Evolutionary conservation across 225 moss, liverwort and hornwort species (phyloP).

Genomic region (Lunularia cruciata): DNA sequence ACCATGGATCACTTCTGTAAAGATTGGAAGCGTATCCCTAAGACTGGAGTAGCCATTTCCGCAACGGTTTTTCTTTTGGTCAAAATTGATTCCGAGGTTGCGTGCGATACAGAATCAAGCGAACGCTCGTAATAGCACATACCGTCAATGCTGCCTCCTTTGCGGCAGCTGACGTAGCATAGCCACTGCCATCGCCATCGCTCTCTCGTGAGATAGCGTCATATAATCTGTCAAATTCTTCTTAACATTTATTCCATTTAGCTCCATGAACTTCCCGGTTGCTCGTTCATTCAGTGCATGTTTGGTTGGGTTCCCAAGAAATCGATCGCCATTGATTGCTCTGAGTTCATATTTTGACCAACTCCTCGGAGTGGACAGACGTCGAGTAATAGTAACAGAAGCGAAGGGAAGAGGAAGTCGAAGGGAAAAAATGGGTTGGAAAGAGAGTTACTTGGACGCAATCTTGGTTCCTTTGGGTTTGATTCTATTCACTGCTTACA

Average conservation of each 20-base stretch:
- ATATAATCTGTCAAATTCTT: neutral
- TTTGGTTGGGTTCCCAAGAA: neutral
- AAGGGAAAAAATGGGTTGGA: conserved; percentile 62
- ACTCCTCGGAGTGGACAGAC: neutral
- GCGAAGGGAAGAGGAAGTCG: neutral
- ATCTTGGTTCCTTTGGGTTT: conserved; percentile 66
- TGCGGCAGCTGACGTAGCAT: neutral
- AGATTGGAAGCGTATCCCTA: too few species aligned
- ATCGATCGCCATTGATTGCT: neutral
- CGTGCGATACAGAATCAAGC: neutral
- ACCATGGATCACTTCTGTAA: too few species aligned
- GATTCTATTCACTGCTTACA: conserved; percentile 49
- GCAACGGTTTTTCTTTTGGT: neutral
- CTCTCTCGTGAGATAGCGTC: neutral
- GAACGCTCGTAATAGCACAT: too few species aligned
- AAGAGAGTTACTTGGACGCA: conserved; percentile 51
- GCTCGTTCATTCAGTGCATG: neutral
- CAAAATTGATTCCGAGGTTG: neutral
- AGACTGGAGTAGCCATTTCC: too few species aligned
- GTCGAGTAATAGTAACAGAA: too few species aligned
- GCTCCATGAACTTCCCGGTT: neutral
- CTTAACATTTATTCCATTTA: neutral
- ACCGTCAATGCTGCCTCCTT: neutral
- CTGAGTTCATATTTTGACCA: neutral
- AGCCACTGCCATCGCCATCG: neutral